Percentiles rank a stretch among this genome's conserved stretches.
Conservation (phyloP, 2,329 filamentous ascomycete genomes). For the Graphilbum sp. region DNA sequence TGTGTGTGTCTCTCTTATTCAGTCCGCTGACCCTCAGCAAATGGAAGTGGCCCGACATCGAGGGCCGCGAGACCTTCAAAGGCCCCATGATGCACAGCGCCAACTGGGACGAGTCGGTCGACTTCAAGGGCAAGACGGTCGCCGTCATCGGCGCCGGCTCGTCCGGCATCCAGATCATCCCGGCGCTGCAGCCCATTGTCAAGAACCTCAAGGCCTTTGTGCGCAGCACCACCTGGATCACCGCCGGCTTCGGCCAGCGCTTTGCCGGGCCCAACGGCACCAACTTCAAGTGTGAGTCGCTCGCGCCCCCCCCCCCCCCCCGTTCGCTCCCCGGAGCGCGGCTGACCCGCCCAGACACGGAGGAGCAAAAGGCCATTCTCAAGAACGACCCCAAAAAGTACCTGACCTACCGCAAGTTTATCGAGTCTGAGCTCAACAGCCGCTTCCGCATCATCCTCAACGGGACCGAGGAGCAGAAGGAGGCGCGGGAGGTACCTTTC, state of each 20-base stretch:
- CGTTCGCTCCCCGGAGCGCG: no score
- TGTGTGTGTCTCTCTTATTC: no score
- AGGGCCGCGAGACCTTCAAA: slow-evolving; percentile 31
- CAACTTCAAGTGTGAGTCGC: slow-evolving; percentile 4
- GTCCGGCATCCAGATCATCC: slow-evolving; percentile 31
- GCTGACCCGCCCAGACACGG: slow-evolving; percentile 5
- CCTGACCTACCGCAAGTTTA: slow-evolving; percentile 28
- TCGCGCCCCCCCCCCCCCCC: no score
- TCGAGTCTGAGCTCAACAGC: slow-evolving; percentile 32
- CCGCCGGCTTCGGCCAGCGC: slow-evolving; percentile 9
- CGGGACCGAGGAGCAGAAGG: slow-evolving; percentile 3
- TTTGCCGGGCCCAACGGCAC: neutral
- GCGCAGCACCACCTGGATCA: slow-evolving; percentile 11
- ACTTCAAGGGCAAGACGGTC: slow-evolving; percentile 28
- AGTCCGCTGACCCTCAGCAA: slow-evolving; percentile 13
- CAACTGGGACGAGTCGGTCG: slow-evolving; percentile 32
- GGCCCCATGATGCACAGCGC: slow-evolving; percentile 37
- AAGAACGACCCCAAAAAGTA: slow-evolving; percentile 38
- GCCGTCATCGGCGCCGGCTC: slow-evolving; percentile 38
- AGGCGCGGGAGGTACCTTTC: slow-evolving; percentile 1
- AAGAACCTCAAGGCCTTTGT: slow-evolving; percentile 11
- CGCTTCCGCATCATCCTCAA: slow-evolving; percentile 27
- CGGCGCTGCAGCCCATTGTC: slow-evolving; percentile 3
- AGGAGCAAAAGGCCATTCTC: slow-evolving; percentile 28
- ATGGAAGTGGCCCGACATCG: slow-evolving; percentile 34